Evolutionary conservation across 1,139 yeast genomes (phyloP), one percentile per base, ranked within the genome.

Genomic region (Nematodospora anomalae): DNA sequence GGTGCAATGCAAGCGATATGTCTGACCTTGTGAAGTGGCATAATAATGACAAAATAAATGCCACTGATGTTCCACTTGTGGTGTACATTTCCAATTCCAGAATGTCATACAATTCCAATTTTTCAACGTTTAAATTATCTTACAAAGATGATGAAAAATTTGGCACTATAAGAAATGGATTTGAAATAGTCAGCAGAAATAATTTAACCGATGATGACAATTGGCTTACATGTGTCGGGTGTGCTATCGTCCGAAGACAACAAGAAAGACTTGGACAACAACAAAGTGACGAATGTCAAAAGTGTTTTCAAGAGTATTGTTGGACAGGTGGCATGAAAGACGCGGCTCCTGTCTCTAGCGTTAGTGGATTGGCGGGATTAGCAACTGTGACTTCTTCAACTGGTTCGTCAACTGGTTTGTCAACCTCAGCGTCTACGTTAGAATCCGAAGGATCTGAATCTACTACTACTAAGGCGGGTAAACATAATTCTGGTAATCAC

Each of bases 171-270:
- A 47, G 51, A 33, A 70, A 68, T 46, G 75, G 74, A 2, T 68
- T 64, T 43, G 74, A 68, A 48, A 57, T 55, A 3, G 52, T 67
- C 7, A 53, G 70, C 4, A 49, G 69, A 38, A 52, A 50, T 15
- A 70, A 70, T 44, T 45, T 58, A 4, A 57, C 74, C 3, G 60
- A 58, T 31, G 73, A 69, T 42, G 34, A 33, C 5, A 32, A 37
- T 12, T 70, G 74, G 74, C 58, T 64, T 5, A 60, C 61, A 1
- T 70, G 76, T 52, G 71, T 70, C 11, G 75, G 73, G 3, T 70
- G 76, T 55, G 76, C 76, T 4, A 59, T 70, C 16, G 67, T 70
- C 27, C 55, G 74, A 45, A 52, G 76, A 46, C 58, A 62, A 5
- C 73, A 70, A 46, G 74, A 70, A 47, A 50, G 75, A 40, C 52